Evolutionary conservation across 768 basidiomycete species (phyloP).

Genomic region (Scleroderma citrinum): DNA sequence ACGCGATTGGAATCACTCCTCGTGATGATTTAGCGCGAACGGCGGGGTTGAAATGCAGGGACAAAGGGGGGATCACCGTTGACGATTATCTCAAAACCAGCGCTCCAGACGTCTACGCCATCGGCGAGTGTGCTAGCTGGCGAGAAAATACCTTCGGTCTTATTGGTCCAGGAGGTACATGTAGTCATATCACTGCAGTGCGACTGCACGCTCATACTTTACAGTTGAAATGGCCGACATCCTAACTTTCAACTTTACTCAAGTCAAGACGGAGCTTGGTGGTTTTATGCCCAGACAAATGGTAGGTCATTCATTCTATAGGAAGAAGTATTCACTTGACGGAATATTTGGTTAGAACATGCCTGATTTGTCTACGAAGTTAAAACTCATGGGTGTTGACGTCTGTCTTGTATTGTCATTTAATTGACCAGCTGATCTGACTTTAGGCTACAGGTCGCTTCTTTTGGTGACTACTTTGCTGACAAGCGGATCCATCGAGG

Average conservation of each 20-base stretch:
- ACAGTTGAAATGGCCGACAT: slow-evolving; percentile 69
- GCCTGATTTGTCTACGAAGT: slow-evolving; percentile 66
- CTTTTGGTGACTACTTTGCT: slow-evolving; percentile 69
- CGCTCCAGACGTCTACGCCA: slow-evolving; percentile 56
- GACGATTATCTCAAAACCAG: slow-evolving; percentile 53
- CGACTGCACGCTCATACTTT: background rate
- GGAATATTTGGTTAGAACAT: slow-evolving; percentile 31
- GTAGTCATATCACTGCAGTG: background rate
- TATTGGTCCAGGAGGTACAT: slow-evolving; percentile 59
- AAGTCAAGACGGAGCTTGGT: slow-evolving; percentile 39
- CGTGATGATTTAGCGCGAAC: slow-evolving; percentile 59
- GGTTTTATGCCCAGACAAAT: slow-evolving; percentile 39
- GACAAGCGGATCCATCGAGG: slow-evolving; percentile 36
- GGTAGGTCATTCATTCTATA: slow-evolving; percentile 19
- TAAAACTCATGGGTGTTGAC: slow-evolving; percentile 53
- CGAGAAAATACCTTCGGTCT: slow-evolving; percentile 62
- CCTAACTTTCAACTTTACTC: slow-evolving; percentile 65
- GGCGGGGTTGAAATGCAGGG: slow-evolving; percentile 45
- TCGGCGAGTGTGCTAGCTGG: slow-evolving; percentile 76
- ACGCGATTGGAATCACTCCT: slow-evolving; percentile 65
- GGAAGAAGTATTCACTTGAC: background rate
- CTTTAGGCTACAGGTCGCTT: slow-evolving; percentile 41
- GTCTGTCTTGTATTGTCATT: slow-evolving; percentile 23
- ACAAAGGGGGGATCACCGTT: slow-evolving; percentile 53
- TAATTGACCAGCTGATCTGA: background rate